Percentiles rank a stretch among this genome's conserved stretches.
Conservation (phyloP, 2,329 filamentous ascomycete species). For the Neofusicoccum umdonicola region DNA sequence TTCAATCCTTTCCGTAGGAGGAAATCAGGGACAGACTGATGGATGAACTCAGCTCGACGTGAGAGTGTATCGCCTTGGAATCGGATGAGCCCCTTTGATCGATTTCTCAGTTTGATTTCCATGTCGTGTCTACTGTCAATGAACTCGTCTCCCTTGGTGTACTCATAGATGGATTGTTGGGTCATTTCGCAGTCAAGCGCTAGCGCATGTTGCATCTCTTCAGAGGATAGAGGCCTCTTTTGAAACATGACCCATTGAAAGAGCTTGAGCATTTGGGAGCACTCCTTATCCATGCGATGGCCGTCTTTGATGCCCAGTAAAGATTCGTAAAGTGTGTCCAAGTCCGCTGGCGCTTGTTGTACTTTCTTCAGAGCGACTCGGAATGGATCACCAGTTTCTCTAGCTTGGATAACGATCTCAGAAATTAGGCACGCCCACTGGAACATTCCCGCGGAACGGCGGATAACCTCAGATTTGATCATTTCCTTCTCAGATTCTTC, state of each 20-base stretch:
- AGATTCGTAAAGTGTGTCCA: neutral
- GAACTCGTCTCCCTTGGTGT: neutral
- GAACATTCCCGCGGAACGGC: neutral
- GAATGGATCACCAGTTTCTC: neutral
- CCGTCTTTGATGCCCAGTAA: neutral
- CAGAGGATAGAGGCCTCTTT: neutral
- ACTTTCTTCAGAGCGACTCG: neutral
- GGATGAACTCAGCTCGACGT: neutral
- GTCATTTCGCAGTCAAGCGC: neutral
- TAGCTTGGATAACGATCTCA: neutral
- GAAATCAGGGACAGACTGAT: neutral
- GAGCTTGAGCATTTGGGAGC: neutral
- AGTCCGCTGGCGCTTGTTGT: neutral
- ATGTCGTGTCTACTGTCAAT: neutral
- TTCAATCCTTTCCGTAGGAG: neutral
- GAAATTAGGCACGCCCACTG: neutral
- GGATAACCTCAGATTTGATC: neutral
- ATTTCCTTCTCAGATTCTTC: neutral
- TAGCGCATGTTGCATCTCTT: neutral
- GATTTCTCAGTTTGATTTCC: neutral
- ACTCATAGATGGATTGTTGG: neutral
- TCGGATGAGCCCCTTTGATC: neutral
- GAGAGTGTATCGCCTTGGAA: neutral
- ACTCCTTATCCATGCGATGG: neutral
- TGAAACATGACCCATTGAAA: neutral